phyloP scores from a whole-genome alignment of 345 rosid species.

The Citrus mangshanensis region DNA sequence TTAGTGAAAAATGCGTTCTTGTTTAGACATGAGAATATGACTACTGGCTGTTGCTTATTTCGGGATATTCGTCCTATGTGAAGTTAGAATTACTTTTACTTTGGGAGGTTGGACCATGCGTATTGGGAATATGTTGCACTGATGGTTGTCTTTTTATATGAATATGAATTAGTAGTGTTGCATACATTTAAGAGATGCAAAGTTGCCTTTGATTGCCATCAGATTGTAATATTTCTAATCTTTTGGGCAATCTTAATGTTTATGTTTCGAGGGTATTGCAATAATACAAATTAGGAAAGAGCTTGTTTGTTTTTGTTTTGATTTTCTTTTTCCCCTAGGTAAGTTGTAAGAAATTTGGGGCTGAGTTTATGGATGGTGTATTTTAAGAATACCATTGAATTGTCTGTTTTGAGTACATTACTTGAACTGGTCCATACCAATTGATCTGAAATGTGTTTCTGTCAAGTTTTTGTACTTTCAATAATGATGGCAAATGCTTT shows the following conservation, averaged over 20 bases:
- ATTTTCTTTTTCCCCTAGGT: neutral
- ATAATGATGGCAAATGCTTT: neutral
- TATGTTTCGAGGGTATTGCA: neutral
- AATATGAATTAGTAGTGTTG: neutral
- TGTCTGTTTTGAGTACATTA: neutral
- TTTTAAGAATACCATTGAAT: neutral
- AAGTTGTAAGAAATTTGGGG: neutral
- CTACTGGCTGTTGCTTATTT: neutral
- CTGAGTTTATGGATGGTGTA: neutral
- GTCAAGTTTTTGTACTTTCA: neutral
- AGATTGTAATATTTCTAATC: neutral
- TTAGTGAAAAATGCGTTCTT: neutral
- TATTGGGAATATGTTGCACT: neutral
- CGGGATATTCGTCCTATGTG: neutral
- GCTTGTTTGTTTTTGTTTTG: neutral
- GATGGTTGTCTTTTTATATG: neutral
- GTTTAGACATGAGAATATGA: neutral
- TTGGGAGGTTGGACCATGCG: neutral
- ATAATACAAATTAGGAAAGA: neutral
- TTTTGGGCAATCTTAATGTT: neutral
- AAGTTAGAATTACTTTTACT: neutral
- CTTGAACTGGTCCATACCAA: neutral
- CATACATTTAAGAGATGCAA: neutral
- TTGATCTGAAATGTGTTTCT: neutral
- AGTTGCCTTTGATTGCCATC: neutral